Evolutionary conservation across 2,329 filamentous ascomycete species (phyloP).

Genomic region (Talaromyces sp.): DNA sequence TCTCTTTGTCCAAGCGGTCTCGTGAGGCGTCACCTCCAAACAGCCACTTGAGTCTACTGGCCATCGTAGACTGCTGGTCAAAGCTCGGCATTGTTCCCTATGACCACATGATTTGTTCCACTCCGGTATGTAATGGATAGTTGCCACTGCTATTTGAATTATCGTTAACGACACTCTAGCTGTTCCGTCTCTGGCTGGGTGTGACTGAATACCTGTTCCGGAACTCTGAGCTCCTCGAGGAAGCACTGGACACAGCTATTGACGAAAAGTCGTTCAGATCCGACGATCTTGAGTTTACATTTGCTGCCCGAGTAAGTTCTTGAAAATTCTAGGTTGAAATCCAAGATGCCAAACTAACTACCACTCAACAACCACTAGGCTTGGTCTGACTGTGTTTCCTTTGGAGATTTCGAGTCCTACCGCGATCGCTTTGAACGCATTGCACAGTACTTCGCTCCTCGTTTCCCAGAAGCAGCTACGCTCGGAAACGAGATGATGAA

Average conservation of each 20-base stretch:
- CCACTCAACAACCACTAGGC: constrained; percentile 52
- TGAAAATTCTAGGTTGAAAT: background rate
- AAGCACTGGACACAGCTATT: constrained; percentile 81
- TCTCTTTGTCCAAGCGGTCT: constrained; percentile 74
- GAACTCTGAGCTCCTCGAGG: constrained; percentile 76
- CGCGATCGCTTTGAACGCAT: constrained; percentile 87
- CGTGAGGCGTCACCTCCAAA: constrained; percentile 72
- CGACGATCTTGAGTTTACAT: constrained; percentile 96
- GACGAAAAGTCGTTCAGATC: constrained; percentile 90
- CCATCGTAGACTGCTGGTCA: constrained; percentile 99
- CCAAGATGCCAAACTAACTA: background rate
- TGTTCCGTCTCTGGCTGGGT: constrained; percentile 94
- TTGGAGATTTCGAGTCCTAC: constrained; percentile 93
- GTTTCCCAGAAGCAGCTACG: constrained; percentile 83
- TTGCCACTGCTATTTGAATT: background rate
- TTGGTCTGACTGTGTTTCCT: constrained; percentile 90
- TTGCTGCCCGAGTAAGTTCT: constrained; percentile 72
- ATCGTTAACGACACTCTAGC: constrained; percentile 40
- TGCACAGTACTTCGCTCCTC: constrained; percentile 85
- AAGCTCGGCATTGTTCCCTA: constrained; percentile 92
- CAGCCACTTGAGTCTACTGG: constrained; percentile 89
- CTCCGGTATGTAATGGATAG: constrained; percentile 61
- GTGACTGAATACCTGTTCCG: constrained; percentile 97
- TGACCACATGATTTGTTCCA: constrained; percentile 99
- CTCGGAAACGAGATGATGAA: constrained; percentile 97